These are phyloP conservation scores for Hypoxylon rubiginosum DNA, from an alignment of 2,329 filamentous ascomycete species.

Conservation along the genomic window DNA sequence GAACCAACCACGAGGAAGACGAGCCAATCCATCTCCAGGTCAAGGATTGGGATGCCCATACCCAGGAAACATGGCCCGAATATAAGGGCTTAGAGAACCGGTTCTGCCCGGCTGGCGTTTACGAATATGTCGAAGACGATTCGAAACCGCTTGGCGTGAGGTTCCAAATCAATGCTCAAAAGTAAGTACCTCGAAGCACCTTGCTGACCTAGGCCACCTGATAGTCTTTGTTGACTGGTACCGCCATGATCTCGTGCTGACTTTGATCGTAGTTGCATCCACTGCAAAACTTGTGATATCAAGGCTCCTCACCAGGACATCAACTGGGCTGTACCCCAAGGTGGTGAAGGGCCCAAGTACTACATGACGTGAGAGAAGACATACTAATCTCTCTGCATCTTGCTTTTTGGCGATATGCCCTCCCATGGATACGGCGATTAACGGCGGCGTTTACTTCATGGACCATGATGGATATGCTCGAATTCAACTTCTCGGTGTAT, in stretches of 20 bases:
- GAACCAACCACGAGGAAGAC: slow-evolving; percentile 98
- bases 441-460: slow-evolving; percentile 5
- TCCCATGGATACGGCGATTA: neutral
- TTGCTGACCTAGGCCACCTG: neutral
- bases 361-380: slow-evolving; percentile 69
- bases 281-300: slow-evolving; percentile 99
- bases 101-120: slow-evolving; percentile 97
- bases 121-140: slow-evolving; percentile 96
- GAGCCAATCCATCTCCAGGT: slow-evolving; percentile 97
- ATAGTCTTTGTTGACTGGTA: neutral
- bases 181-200: slow-evolving; percentile 72
- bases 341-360: slow-evolving; percentile 83
- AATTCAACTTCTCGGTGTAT: slow-evolving; percentile 41
- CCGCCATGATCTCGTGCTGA: slow-evolving; percentile 45
- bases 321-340: slow-evolving; percentile 95
- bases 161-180: slow-evolving; percentile 98
- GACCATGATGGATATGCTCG: slow-evolving; percentile 29
- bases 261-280: slow-evolving; percentile 80
- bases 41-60: slow-evolving; percentile 93
- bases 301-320: slow-evolving; percentile 98
- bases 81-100: slow-evolving; percentile 96
- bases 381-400: neutral
- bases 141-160: slow-evolving; percentile 88
- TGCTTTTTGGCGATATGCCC: neutral
- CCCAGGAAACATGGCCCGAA: slow-evolving; percentile 82